Conservation (phyloP, 2,329 filamentous ascomycete genomes). For the Apiospora koreana region DNA sequence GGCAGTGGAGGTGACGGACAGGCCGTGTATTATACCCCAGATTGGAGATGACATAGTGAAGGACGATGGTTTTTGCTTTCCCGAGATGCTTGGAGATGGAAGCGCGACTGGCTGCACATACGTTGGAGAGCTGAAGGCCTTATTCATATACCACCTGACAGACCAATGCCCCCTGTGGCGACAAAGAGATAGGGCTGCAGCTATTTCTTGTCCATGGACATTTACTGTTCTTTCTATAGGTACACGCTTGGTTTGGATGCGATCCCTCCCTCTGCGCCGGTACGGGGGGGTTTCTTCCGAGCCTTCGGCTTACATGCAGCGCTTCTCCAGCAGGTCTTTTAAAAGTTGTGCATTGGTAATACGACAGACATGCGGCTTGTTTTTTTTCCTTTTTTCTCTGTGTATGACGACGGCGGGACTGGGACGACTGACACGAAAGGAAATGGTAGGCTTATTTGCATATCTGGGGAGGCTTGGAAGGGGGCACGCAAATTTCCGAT, state of each 20-base stretch:
- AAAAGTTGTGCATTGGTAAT: conserved; percentile 8
- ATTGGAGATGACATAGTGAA: neutral
- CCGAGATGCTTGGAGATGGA: conserved; percentile 10
- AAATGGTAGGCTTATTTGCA: neutral
- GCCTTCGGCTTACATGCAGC: neutral
- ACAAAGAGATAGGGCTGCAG: neutral
- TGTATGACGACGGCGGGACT: neutral
- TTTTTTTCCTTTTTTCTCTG: neutral
- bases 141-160: neutral
- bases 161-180: neutral
- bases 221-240: neutral
- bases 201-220: neutral
- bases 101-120: conserved; percentile 9
- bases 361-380: neutral
- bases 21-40: conserved; percentile 9
- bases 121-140: conserved; percentile 6
- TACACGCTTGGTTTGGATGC: neutral
- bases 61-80: conserved; percentile 7
- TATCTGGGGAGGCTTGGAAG: neutral
- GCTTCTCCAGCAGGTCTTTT: neutral
- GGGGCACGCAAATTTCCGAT: neutral
- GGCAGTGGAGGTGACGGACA: neutral
- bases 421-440: neutral
- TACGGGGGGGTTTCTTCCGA: neutral
- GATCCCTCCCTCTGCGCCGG: neutral